Evolutionary conservation across 805 yeast genomes (phyloP), one percentile per base, ranked within the genome.

Genomic region (Teunomyces tritomae): DNA sequence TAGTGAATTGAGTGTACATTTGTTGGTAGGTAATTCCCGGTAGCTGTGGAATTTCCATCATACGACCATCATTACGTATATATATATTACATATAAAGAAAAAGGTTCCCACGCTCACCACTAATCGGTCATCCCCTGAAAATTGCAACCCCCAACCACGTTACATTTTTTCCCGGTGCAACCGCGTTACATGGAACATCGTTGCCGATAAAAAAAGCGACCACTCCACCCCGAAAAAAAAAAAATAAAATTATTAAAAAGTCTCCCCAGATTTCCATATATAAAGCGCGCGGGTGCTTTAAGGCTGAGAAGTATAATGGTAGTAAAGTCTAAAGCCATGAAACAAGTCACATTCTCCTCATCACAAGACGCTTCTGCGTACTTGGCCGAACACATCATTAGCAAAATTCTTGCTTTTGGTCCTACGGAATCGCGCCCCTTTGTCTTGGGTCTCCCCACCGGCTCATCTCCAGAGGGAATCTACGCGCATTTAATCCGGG

Each of bases 401-500:
- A 51, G 59, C 34, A 62, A 58, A 46, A 79, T 80, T 59, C 76
- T 65, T 50, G 59, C 53, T 0, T 79, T 78, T 49, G 52, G 49
- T 2, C 83, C 84, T 10, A 68, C 80, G 9, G 55, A 73, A 3
- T 47, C 54, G 2, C 68, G 61, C 37, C 84, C 84, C 11, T 78
- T 75, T 56, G 81, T 81, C 1, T 57, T 80, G 39, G 85, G 85
- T 1, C 71, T 81, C 41, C 85, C 85, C 28, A 80, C 84, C 2
- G 85, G 85, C 2, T 79, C 84, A 4, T 78, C 83, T 4, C 84
- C 85, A 10, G 83, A 78, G 56, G 78, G 76, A 3, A 76, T 80
- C 9, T 80, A 80, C 57, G 65, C 71, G 44, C 60, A 63, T 41
- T 64, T 80, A 36, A 73, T 80, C 24, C 63, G 64, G 41, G 74